Percentiles rank a stretch among this genome's conserved stretches.
phyloP scores from a whole-genome alignment of 2,329 filamentous ascomycete species.

The Monosporascus cannonballus region DNA sequence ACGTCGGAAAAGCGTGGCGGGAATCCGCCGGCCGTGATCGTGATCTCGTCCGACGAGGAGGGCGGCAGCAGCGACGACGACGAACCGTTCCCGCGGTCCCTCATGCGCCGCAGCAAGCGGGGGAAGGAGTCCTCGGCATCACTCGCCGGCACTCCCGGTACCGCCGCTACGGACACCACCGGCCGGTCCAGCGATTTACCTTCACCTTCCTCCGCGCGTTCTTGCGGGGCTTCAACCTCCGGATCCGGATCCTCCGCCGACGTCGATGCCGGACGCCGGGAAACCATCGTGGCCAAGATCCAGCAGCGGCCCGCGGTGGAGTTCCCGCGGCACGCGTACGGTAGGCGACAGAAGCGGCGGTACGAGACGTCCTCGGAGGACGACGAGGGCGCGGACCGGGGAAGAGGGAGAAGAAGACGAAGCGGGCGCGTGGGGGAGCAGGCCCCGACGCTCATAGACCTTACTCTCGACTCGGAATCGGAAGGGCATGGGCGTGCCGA shows the following conservation, averaged over 20 bases:
- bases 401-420: too few species aligned
- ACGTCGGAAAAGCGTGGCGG: too few species aligned
- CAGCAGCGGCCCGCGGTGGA: background rate
- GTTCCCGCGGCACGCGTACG: background rate
- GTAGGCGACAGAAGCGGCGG: background rate
- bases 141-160: background rate
- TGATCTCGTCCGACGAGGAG: too few species aligned
- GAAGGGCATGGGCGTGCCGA: too few species aligned
- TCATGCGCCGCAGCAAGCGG: background rate
- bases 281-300: background rate
- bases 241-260: too few species aligned
- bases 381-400: too few species aligned
- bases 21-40: too few species aligned
- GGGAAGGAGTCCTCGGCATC: background rate
- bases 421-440: too few species aligned
- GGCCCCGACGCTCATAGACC: background rate
- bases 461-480: background rate
- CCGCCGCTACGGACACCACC: background rate
- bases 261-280: background rate
- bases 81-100: background rate
- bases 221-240: too few species aligned
- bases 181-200: background rate
- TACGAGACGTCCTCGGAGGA: background rate
- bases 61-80: background rate
- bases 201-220: too few species aligned